A percentile compares a stretch with the other conserved stretches of the same genome.
Conservation (phyloP, 305 asterid species). For the Fraxinus dipetala region DNA sequence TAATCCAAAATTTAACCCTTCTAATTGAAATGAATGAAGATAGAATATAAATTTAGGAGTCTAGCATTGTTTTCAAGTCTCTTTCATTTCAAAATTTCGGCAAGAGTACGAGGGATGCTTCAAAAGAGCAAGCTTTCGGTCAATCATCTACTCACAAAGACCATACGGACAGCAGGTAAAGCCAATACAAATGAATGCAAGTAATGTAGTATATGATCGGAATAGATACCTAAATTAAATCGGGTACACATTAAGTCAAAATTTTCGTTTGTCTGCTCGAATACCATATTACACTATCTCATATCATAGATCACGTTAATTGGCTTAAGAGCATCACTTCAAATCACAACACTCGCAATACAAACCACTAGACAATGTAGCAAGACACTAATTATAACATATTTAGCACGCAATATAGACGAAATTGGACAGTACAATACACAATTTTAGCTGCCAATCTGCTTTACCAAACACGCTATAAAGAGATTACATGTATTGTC, state of each 20-base stretch:
- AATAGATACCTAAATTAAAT: background rate
- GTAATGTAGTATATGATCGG: background rate
- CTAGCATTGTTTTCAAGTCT: background rate
- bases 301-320: background rate
- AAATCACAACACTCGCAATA: background rate
- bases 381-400: background rate
- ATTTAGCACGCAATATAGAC: background rate
- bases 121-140: background rate
- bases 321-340: background rate
- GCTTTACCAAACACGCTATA: background rate
- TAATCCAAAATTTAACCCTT: background rate
- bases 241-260: background rate
- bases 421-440: background rate
- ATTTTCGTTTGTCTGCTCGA: background rate
- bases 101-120: background rate
- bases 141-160: background rate
- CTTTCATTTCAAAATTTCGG: background rate
- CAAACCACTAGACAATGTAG: background rate
- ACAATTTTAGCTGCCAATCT: background rate
- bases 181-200: background rate
- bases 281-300: background rate
- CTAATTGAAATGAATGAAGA: background rate
- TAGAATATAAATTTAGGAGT: background rate
- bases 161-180: background rate
- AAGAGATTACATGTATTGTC: background rate